These are phyloP conservation scores for Neurospora terricola DNA, from an alignment of 495 filamentous ascomycete species.

Conservation along the genomic window DNA sequence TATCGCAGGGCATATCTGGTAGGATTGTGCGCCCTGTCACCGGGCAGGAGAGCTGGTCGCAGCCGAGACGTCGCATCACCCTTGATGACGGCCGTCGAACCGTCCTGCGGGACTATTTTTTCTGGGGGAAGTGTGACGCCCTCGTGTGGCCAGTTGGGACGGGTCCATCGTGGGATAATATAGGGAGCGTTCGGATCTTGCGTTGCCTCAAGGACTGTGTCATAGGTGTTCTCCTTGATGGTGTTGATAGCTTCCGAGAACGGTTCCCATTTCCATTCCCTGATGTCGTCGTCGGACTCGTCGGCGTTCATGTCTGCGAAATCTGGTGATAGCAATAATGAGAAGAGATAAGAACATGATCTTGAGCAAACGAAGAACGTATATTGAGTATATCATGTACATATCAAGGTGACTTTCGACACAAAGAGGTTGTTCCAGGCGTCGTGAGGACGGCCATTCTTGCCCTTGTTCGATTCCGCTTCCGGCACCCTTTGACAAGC, in stretches of 20 bases:
- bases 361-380: background rate
- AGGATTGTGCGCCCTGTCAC: conserved; percentile 14
- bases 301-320: background rate
- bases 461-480: background rate
- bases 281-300: background rate
- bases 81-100: background rate
- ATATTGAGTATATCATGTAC: background rate
- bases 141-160: background rate
- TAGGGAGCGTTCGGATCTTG: background rate
- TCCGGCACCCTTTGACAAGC: background rate
- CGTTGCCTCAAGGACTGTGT: background rate
- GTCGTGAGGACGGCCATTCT: background rate
- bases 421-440: background rate
- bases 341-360: background rate
- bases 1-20: conserved; percentile 25
- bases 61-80: conserved; percentile 11
- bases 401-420: background rate
- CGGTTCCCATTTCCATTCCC: background rate
- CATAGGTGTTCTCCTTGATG: background rate
- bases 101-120: background rate
- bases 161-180: background rate
- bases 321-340: background rate
- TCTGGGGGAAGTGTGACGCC: background rate
- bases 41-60: conserved; percentile 20
- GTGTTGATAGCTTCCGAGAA: accelerated